These are phyloP conservation scores for Ophiocordyceps unilateralis DNA, from an alignment of 2,329 filamentous ascomycete species.

Conservation along the genomic window DNA sequence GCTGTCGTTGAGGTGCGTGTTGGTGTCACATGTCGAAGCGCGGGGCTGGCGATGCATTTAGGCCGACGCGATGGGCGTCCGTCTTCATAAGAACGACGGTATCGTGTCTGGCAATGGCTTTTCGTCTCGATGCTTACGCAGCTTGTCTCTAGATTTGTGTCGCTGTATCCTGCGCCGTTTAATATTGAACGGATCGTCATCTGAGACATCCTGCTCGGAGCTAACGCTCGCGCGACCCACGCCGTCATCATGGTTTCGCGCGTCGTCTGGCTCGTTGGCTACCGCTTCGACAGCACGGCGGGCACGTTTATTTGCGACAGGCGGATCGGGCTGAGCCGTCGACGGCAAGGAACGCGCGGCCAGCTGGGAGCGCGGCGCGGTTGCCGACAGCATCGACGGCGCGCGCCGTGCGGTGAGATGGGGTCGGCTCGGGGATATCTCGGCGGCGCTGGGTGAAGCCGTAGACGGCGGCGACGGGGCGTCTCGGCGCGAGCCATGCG, in stretches of 20 bases:
- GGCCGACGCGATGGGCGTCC: neutral
- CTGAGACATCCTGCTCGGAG: slow-evolving; percentile 6
- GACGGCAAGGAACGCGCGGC: neutral
- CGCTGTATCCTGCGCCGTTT: neutral
- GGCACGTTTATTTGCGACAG: neutral
- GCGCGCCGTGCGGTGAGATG: too few relatives aligned
- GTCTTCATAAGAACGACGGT: slow-evolving; percentile 17
- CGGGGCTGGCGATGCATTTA: too few relatives aligned
- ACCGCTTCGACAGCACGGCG: neutral
- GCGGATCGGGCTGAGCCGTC: neutral
- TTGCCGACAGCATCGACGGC: too few relatives aligned
- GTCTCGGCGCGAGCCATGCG: neutral
- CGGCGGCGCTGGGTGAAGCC: too few relatives aligned
- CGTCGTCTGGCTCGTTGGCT: neutral
- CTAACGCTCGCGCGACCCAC: neutral
- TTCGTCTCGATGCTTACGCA: slow-evolving; percentile 6
- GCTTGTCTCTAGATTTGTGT: slow-evolving; percentile 13
- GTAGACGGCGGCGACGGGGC: neutral
- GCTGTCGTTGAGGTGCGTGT: too few relatives aligned
- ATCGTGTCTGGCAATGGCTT: slow-evolving; percentile 14
- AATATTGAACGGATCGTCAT: slow-evolving; percentile 15
- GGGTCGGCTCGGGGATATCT: too few relatives aligned
- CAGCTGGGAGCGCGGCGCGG: too few relatives aligned
- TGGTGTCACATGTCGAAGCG: too few relatives aligned
- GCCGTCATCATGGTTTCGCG: slow-evolving; percentile 1